Evolutionary conservation across 306 rosid species (phyloP), one percentile per base, ranked within the genome.

Genomic region (Ormosia semicastrata): DNA sequence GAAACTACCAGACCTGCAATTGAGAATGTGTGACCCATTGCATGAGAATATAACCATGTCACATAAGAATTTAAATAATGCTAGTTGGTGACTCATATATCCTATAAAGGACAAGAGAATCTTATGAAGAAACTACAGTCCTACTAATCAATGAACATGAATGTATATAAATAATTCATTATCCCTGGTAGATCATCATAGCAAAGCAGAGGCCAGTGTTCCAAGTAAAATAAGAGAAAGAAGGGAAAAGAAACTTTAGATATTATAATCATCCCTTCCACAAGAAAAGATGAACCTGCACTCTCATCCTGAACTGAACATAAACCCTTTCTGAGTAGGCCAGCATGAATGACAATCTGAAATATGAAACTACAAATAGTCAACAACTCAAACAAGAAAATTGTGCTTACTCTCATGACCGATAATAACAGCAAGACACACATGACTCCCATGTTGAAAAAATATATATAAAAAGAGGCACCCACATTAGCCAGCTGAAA

Each of bases 271-370:
- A 78, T 46, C 66, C 69, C 47, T 81, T 79, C 75, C 49, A 62
- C 12, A 10, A 71, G 67, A 85, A 79, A 74, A 34, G 80, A 76
- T 56, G 81, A 84, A 90, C 98, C 98, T 84, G 97, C 93, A 83
- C 98, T 94, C 86, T 94, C 95, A 72, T 94, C 97, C 85, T 94
- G 98, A 81, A 94, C 98, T 3, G 97, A 86, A 75, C 98, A 92
- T 84, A 92, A 85, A 46, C 97, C 98, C 76, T 92, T 83, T 80
- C 59, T 92, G 59, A 94, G 85, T 14, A 94, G 84, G 46, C 94
- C 95, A 18, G 92, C 92, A 10, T 83, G 92, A 78, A 94, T 92
- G 82, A 94, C 85, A 68, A 10, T 75, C 98, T 94, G 89, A 78
- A 90, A 79, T 57, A 63, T 72, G 82, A 87, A 80, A 53, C 71